These are phyloP conservation scores for Gossypium arboreum DNA, from an alignment of 345 rosid species.

Conservation along the genomic window DNA sequence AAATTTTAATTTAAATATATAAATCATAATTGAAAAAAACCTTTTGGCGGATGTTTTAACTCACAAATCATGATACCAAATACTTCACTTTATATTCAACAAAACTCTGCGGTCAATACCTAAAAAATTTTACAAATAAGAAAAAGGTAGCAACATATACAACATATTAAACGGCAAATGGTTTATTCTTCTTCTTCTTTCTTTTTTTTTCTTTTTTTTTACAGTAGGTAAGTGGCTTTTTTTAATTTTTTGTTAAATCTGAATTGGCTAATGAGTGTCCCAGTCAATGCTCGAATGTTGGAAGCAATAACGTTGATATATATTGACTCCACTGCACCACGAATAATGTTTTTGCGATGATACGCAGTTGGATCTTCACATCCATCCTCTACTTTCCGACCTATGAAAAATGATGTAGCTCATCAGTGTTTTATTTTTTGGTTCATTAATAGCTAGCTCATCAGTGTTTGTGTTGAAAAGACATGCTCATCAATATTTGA, in stretches of 20 bases:
- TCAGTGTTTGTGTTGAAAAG: not conserved
- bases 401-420: constrained; percentile 22
- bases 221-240: no score
- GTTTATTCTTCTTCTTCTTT: no score
- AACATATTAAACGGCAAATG: not conserved
- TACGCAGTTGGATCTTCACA: constrained; percentile 30
- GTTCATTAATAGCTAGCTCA: no score
- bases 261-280: constrained; percentile 34
- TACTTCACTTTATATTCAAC: no score
- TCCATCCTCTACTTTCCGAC: constrained; percentile 29
- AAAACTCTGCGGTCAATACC: no score
- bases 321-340: constrained; percentile 35
- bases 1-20: no score
- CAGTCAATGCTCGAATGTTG: constrained; percentile 39
- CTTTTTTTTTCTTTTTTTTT: accelerated
- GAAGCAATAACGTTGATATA: constrained; percentile 44
- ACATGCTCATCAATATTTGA: not conserved
- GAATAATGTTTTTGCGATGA: constrained; percentile 29
- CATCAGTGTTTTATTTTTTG: no score
- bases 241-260: constrained; percentile 8
- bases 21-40: no score
- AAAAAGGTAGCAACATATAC: not conserved
- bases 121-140: no score
- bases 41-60: no score
- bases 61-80: no score